Base-by-base conservation (phyloP, 2,329 filamentous ascomycete species). In the Cercospora brassicicola region DNA sequence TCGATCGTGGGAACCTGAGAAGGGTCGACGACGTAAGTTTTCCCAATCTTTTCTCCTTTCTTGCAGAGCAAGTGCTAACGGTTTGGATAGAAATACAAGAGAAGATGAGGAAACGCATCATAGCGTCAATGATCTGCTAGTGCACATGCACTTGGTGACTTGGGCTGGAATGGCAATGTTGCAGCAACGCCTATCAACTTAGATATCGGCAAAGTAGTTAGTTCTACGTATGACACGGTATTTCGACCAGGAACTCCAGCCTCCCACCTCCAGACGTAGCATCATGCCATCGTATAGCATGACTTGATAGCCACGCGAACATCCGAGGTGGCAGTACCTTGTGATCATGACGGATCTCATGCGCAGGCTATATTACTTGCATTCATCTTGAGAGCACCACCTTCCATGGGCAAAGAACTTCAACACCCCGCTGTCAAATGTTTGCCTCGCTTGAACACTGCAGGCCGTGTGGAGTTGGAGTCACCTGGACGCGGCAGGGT, bases 21-120 rank as follows among this genome's bases (percentile, higher is more conserved):
- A 89, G 91, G 77, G 89, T 93, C 76, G 92, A 96, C 75, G 94
- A 97, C 85, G 94, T 97, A 82, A 88, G 93, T 89, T 55, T 56
- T 15, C 72, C 23, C 59, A n/a, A 15, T 9, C 10, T 31, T 5
- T 3, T 13, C 45, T 11, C 8, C 23, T 36, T 10, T 65, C 10
- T 66, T 66, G 7, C n/a, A 6, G 48, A 36, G 26, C 8, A 6
- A 26, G 59, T 65, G 59, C 75, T 75, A 51, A 75, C 67, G 59
- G 28, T 28, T 55, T 33, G 48, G 59, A 23, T 71, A 78, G 76
- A 78, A 78, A 75, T 78, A 78, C 73, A 78, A 78, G 70, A 67
- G 67, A 59, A 69, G 73, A 30, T 75, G 30, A 67, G 26, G 28
- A 20, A 28, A 28, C 6, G 26, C 48, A 55, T 28, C 6, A 13